Evolutionary conservation across 441 rosid genomes (phyloP), one percentile per base, ranked within the genome.

Genomic region (Aleurites moluccanus): DNA sequence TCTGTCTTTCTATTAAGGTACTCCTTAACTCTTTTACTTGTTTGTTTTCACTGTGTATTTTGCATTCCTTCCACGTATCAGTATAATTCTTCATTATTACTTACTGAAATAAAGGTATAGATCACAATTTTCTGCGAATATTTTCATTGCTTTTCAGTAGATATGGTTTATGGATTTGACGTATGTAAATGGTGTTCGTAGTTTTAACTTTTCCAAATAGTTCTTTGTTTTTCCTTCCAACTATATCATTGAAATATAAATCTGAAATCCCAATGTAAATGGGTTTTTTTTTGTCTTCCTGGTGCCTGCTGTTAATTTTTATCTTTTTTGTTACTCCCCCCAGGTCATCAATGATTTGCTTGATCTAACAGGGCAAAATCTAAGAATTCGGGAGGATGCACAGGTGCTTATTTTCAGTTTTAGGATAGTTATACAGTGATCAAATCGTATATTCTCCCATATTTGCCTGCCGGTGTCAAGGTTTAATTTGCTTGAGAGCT

Each of bases 311-410:
- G 74, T 72, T 79, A 3, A 45, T 53, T 21, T 28, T 6, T 15
- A 61, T 65, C 61, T 65, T 38, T 71, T 50, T 63, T 65, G 45
- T 59, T 52, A 35, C n/a, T 66, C 52, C 69, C 79, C 71, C 28
- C 75, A 88, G 94, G 92, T 90, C 65, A 87, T 90, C 78, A 90
- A 90, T 75, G 92, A 88, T 77, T 86, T 88, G 76, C 94, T 90
- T 65, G 84, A 88, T 84, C 84, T 91, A 80, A 78, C 83, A 4
- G 91, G 90, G 25, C 92, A 90, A 81, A 90, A 90, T 78, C 89
- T 90, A 56, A 81, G 88, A 74, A 85, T 90, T 75, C 77, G 94
- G 68, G 92, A 90, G 79, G 94, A 90, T 75, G 70, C 85, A 25
- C 91, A 90, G 92, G 94, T 90, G 70, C 53, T 64, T 47, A 10